phyloP scores from a whole-genome alignment of 331 rosid species.

The Acacia concinna region DNA sequence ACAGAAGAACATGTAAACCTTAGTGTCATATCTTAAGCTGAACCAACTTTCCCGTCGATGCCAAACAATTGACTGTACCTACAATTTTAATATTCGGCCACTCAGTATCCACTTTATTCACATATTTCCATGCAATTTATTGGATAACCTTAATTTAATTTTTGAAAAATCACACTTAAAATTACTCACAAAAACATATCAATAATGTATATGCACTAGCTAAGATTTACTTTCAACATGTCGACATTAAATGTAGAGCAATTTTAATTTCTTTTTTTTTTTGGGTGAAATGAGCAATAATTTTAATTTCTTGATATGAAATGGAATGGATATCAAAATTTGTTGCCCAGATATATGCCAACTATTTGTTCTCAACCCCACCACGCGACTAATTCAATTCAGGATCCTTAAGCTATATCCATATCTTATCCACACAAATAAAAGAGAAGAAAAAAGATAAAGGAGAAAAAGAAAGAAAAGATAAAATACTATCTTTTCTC shows the following conservation, averaged over 20 bases:
- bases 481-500: slow-evolving; percentile 7
- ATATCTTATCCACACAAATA: background rate
- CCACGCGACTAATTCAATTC: background rate
- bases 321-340: background rate
- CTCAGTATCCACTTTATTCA: background rate
- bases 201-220: background rate
- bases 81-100: background rate
- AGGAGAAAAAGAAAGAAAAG: background rate
- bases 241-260: background rate
- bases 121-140: background rate
- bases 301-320: background rate
- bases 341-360: background rate
- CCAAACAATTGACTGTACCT: background rate
- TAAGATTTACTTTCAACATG: background rate
- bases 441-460: background rate
- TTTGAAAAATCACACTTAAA: background rate
- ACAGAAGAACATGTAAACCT: background rate
- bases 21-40: background rate
- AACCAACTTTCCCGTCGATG: background rate
- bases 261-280: background rate
- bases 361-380: background rate
- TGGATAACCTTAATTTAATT: background rate
- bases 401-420: background rate
- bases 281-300: no score
- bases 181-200: background rate